phyloP scores from a whole-genome alignment of 2,329 filamentous ascomycete genomes.

The Alternaria sp. region DNA sequence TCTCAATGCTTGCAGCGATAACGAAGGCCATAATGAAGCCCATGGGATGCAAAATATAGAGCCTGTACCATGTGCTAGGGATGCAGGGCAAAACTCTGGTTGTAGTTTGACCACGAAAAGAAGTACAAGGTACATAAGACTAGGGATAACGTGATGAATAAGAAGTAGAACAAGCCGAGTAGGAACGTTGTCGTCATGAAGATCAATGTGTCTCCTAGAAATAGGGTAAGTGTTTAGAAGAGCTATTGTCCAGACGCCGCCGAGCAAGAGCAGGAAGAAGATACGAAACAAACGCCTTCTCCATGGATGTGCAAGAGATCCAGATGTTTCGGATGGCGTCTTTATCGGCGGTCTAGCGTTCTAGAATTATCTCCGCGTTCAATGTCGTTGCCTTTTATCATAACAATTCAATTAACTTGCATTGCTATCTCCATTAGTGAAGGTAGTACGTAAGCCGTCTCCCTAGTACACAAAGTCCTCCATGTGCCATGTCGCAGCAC shows the following conservation, averaged over 20 bases:
- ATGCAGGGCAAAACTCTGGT: constrained; percentile 25
- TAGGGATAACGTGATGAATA: not conserved
- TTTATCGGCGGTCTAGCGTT: not conserved
- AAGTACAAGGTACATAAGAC: constrained; percentile 14
- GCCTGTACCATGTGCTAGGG: constrained; percentile 23
- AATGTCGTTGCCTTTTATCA: not conserved
- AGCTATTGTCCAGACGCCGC: not conserved
- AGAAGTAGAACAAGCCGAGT: not conserved
- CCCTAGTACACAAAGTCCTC: constrained; percentile 25
- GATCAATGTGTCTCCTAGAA: not conserved
- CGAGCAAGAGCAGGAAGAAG: not conserved
- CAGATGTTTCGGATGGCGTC: not conserved
- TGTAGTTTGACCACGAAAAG: constrained; percentile 17
- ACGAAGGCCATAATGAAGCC: constrained; percentile 12
- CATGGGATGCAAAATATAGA: constrained; percentile 23
- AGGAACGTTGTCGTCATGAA: not conserved
- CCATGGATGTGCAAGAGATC: not conserved
- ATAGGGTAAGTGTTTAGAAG: not conserved
- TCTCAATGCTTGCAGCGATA: constrained; percentile 21
- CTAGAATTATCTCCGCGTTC: not conserved
- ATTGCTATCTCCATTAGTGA: not conserved
- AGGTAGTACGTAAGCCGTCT: not conserved
- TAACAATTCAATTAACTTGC: not conserved
- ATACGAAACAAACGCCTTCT: not conserved
- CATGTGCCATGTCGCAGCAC: constrained; percentile 24